Evolutionary conservation across 2,329 filamentous ascomycete species (phyloP), one percentile per base, ranked within the genome.

Genomic region (Metarhizium robertsii): DNA sequence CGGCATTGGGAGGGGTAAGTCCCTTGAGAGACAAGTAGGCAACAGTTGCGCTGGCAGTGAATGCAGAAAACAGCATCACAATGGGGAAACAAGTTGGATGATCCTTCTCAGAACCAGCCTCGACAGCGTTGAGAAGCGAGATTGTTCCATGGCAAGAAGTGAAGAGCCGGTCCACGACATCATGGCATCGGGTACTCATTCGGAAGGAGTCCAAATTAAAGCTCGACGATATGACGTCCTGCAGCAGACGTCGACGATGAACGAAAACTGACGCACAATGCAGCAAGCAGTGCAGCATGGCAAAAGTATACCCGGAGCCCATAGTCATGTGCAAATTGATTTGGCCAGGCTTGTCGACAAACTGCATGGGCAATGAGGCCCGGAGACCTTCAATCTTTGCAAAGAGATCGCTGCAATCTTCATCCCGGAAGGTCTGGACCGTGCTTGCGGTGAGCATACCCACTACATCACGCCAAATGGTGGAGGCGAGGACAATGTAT

Each of bases 1-100:
- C 76, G 29, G 79, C 78, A 58, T 79, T 79, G 14, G 73, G 69
- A 1, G 80, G 80, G 0, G 80, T 80, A 7, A 84, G 66, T 10
- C 80, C 79, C 69, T 83, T 84, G 49, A 84, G 74, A n/a, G 80
- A 81, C 34, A 84, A 73, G 66, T 83, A 84, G 13, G 81, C 81
- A 1, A 83, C 77, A 1, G 81, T 84, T 2, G 80, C 80, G 58
- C 80, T 80, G 2, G 80, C 79, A 0, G 80, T 83, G 59, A 84
- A 84, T 52, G 80, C 78, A 0, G 80, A 79, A 65, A 84, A 84
- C 13, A 84, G 71, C 81, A 84, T 84, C 58, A 83, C 81, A 54
- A 84, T 80, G 42, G 81, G 81, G 67, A 83, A 81, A 66, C 78
- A 82, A n/a, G 79, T 71, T n/a, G 78, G 73, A 29, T 74, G 72